Conservation (phyloP, 306 rosid species). For the Medicago truncatula region DNA sequence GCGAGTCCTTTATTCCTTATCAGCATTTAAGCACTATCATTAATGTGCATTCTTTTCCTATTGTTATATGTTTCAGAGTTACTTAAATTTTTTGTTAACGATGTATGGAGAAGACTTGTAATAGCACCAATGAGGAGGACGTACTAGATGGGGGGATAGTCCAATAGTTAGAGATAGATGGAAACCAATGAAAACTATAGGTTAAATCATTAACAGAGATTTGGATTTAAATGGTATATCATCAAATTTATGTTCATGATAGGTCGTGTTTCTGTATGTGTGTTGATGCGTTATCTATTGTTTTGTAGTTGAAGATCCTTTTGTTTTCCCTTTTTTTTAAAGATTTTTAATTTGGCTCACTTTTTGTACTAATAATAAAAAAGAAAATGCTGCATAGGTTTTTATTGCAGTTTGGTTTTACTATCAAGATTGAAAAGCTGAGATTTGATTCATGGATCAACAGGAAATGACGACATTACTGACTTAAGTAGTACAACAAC, state of each 20-base stretch:
- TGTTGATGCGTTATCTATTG: neutral
- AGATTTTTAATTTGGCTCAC: neutral
- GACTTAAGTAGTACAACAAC: neutral
- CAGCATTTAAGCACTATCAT: neutral
- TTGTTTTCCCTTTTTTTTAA: neutral
- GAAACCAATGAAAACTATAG: constrained; percentile 6
- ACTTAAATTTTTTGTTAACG: neutral
- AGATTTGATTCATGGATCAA: neutral
- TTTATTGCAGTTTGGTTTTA: neutral
- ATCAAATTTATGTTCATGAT: neutral
- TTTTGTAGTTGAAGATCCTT: neutral
- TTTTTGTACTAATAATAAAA: neutral
- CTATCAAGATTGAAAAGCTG: neutral
- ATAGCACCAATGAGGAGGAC: neutral
- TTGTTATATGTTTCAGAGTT: neutral
- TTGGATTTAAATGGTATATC: neutral
- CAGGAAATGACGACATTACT: neutral
- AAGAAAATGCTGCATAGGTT: neutral
- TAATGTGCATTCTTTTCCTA: neutral
- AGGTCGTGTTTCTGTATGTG: neutral
- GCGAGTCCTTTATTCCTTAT: neutral
- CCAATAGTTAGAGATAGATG: constrained; percentile 4
- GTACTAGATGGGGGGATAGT: neutral
- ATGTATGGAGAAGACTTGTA: neutral
- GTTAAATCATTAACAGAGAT: neutral